Conservation (phyloP, 2,329 filamentous ascomycete species). For the Colletotrichum sp. region DNA sequence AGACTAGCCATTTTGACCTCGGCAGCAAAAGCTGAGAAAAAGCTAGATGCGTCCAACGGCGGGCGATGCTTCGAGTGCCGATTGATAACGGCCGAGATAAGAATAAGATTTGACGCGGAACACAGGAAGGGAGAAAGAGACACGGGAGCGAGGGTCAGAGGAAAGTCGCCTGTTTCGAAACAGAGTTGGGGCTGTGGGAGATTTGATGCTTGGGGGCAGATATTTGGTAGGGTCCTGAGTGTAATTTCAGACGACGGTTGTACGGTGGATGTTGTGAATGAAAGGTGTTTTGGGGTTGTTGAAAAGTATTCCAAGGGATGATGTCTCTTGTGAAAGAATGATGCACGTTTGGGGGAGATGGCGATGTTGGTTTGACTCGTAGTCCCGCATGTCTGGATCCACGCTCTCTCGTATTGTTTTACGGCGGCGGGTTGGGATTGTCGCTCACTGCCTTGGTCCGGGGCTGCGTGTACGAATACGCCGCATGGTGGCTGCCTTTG, state of each 20-base stretch:
- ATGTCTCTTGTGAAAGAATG: neutral
- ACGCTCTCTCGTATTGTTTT: neutral
- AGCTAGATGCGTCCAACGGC: neutral
- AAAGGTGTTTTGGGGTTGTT: neutral
- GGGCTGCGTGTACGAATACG: neutral
- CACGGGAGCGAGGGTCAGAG: neutral
- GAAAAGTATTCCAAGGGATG: neutral
- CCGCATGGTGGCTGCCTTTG: neutral
- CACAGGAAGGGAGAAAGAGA: neutral
- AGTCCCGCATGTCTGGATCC: neutral
- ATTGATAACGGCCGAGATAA: neutral
- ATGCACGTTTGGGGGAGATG: neutral
- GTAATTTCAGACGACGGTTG: neutral
- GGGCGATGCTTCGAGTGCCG: neutral
- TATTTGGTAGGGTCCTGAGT: neutral
- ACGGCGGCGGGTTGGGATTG: neutral
- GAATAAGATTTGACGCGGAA: neutral
- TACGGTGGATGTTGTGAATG: neutral
- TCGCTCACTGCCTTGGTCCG: neutral
- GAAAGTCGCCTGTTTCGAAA: conserved; percentile 12
- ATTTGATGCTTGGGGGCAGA: neutral
- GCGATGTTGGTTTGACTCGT: neutral
- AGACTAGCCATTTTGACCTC: no score
- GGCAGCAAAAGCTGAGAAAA: no score
- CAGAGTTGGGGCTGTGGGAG: neutral